Percentiles rank a stretch among this genome's conserved stretches.
phyloP scores from a whole-genome alignment of 148 eudicot species.

The Rhododendron henanense region DNA sequence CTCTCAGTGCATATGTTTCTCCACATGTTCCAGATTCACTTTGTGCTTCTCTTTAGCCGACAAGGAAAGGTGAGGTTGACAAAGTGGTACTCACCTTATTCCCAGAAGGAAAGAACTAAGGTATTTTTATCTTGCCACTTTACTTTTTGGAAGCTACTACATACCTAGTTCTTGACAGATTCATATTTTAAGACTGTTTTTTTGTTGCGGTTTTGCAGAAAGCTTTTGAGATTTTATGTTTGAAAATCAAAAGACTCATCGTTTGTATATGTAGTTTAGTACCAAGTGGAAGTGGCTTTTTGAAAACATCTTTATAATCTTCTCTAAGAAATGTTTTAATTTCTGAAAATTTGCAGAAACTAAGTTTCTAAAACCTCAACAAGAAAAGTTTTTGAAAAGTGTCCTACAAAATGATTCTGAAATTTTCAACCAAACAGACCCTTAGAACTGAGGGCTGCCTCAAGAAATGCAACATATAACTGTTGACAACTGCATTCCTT shows the following conservation, averaged over 20 bases:
- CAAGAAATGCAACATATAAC: neutral
- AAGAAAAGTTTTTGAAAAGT: neutral
- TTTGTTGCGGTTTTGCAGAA: neutral
- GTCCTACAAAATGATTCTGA: neutral
- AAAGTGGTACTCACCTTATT: conserved; percentile 90
- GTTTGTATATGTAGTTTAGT: neutral
- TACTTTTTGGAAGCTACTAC: neutral
- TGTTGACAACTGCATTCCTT: neutral
- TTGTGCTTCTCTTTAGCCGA: conserved; percentile 78
- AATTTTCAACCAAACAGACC: neutral
- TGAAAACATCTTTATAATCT: neutral
- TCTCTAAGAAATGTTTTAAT: neutral
- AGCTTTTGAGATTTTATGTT: neutral
- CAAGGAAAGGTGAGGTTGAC: conserved; percentile 94
- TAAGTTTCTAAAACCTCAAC: neutral
- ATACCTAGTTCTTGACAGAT: neutral
- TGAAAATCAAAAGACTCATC: neutral
- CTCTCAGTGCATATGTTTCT: neutral
- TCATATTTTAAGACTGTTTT: neutral
- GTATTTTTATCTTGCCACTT: conserved; percentile 27
- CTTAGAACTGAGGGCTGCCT: neutral
- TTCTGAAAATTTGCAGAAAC: neutral
- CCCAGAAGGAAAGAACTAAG: conserved; percentile 85
- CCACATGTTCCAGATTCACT: conserved; percentile 61
- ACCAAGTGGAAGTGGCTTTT: neutral